phyloP scores from a whole-genome alignment of 2,329 filamentous ascomycete species.

The Aspergillus hiratsukae region DNA sequence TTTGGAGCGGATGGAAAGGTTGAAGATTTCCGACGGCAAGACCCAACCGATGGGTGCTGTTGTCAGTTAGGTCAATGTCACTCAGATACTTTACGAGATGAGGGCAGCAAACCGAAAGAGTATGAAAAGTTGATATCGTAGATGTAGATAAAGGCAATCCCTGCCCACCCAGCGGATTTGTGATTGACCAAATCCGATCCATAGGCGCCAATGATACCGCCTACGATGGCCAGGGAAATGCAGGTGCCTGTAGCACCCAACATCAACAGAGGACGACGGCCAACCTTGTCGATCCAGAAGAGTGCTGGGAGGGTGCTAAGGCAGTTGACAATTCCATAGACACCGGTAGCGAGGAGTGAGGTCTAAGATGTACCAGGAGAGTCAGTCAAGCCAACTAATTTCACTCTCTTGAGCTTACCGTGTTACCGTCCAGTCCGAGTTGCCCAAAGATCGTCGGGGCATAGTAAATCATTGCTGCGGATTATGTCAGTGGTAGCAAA shows the following conservation, averaged over 20 bases:
- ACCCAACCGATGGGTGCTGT: slow-evolving; percentile 37
- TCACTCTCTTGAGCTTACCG: slow-evolving; percentile 9
- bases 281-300: slow-evolving; percentile 33
- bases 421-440: slow-evolving; percentile 39
- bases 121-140: slow-evolving; percentile 38
- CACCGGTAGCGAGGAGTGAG: slow-evolving; percentile 33
- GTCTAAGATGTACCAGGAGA: slow-evolving; percentile 9
- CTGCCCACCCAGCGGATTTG: slow-evolving; percentile 32
- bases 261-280: slow-evolving; percentile 32
- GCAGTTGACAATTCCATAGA: slow-evolving; percentile 39
- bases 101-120: slow-evolving; percentile 28
- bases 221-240: slow-evolving; percentile 33
- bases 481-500: not conserved
- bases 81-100: not conserved
- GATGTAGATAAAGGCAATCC: slow-evolving; percentile 37
- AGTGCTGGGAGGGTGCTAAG: slow-evolving; percentile 31
- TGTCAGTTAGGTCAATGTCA: not conserved
- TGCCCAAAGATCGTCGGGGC: slow-evolving; percentile 45
- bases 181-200: slow-evolving; percentile 25
- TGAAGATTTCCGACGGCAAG: slow-evolving; percentile 38
- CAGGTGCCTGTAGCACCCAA: slow-evolving; percentile 33
- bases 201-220: slow-evolving; percentile 30
- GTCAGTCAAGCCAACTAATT: not conserved
- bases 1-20: slow-evolving; percentile 34
- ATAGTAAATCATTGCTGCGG: slow-evolving; percentile 45